Evolutionary conservation across 1,284 basidiomycete species (phyloP), one percentile per base, ranked within the genome.

Genomic region (Pholiota adiposa): DNA sequence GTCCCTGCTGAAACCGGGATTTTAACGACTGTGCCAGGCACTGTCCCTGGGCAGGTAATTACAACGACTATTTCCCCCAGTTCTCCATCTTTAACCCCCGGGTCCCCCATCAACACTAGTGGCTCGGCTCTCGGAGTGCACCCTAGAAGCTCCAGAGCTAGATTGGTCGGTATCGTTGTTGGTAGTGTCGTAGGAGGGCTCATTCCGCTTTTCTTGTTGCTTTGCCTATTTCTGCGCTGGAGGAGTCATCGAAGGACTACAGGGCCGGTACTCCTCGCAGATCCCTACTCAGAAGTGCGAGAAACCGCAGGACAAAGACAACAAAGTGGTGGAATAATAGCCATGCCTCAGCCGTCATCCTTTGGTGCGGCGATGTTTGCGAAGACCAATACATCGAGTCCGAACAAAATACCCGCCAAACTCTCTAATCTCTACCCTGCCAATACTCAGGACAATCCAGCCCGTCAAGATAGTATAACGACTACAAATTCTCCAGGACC

Each of bases 111-210:
- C 43, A 27, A 27, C 43, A 27, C 21, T 46, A 27, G n/a, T n/a
- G n/a, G 23, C 43, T 27, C 43, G 14, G 11, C 23, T 25, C 16
- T 46, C n/a, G 21, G 23, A 25, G 8, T 27, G 12, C 43, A 4
- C 36, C 4, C 7, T 16, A 4, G 36, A 46, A 46, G 7, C 14
- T 46, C 43, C 12, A 46, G 43, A 27, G 11, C 21, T 25, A 46
- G 25, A 25, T 23, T 46, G 21, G 43, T 25, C 14, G 27, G 31
- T 46, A 46, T 44, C 25, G 33, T 55, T 46, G 54, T 48, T 25
- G 54, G 54, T 19, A 36, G 43, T n/a, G 54, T 55, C 21, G 31
- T 55, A 23, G 54, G 54, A 2, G 40, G 40, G n/a, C 19, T 48
- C 2, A 36, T 46, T 16, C 21, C 33, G 29, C 9, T 55, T 23